A percentile compares a stretch with the other conserved stretches of the same genome.
Evolutionary conservation across 2,329 filamentous ascomycete species (phyloP).

Genomic region (Lithohypha guttulata): DNA sequence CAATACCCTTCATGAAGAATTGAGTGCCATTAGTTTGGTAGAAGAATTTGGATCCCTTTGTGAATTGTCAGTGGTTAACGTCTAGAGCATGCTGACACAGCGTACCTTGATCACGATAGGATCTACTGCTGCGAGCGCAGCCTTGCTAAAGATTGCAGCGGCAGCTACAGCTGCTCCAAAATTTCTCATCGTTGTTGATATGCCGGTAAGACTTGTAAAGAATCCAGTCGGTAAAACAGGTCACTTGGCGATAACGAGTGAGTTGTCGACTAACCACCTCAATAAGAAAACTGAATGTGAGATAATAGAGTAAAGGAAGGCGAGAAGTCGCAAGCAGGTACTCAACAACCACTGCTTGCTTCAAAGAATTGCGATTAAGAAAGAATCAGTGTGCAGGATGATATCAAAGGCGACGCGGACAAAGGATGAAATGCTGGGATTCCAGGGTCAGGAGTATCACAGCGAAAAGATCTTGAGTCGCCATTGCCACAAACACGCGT

Average conservation of each 20-base stretch:
- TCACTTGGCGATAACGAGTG: no score
- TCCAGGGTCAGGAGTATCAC: neutral
- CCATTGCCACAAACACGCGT: no score
- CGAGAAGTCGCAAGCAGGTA: slow-evolving; percentile 1
- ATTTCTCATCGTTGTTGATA: slow-evolving; percentile 19
- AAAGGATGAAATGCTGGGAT: neutral
- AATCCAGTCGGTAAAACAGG: neutral
- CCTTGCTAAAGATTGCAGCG: slow-evolving; percentile 18
- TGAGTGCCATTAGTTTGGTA: slow-evolving; percentile 68
- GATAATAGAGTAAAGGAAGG: neutral
- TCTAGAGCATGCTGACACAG: slow-evolving; percentile 3
- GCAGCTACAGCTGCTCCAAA: slow-evolving; percentile 18
- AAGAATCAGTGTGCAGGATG: neutral
- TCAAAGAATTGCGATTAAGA: neutral
- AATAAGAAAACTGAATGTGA: no score
- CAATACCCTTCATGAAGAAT: slow-evolving; percentile 85
- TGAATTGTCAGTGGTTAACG: slow-evolving; percentile 13
- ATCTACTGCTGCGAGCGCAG: slow-evolving; percentile 37
- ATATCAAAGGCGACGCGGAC: neutral
- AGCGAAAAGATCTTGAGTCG: no score
- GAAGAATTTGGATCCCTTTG: slow-evolving; percentile 74
- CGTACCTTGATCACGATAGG: slow-evolving; percentile 53
- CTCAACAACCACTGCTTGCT: neutral
- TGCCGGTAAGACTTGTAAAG: neutral
- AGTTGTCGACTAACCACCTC: no score